phyloP scores from a whole-genome alignment of 1,284 basidiomycete genomes.

The Cystobasidium sp. region DNA sequence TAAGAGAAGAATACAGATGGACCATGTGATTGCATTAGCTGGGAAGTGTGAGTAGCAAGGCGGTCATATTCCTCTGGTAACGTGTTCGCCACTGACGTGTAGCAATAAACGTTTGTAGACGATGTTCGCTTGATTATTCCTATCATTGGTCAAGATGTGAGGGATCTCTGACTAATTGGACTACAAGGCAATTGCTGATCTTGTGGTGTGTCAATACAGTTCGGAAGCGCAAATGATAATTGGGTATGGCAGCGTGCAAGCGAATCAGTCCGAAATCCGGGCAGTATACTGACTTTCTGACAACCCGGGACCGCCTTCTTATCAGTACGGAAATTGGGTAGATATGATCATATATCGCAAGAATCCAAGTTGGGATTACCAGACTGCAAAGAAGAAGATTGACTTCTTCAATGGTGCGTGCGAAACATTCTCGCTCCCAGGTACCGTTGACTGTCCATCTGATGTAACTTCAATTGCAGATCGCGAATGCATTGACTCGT shows the following conservation, averaged over 20 bases:
- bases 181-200: neutral
- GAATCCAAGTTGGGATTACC: constrained; percentile 41
- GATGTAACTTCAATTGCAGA: constrained; percentile 38
- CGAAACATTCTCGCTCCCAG: neutral
- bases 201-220: neutral
- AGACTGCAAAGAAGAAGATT: constrained; percentile 17
- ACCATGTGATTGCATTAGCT: constrained; percentile 50
- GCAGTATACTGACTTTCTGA: neutral
- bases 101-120: constrained; percentile 10
- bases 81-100: neutral
- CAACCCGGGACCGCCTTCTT: too few species aligned
- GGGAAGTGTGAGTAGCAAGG: constrained; percentile 39
- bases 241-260: constrained; percentile 4
- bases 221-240: constrained; percentile 39
- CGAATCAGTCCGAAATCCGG: neutral
- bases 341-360: constrained; percentile 47
- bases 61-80: neutral
- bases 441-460: neutral
- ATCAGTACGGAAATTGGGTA: constrained; percentile 48
- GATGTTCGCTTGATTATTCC: constrained; percentile 53
- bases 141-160: constrained; percentile 51
- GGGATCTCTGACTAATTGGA: constrained; percentile 28
- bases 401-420: constrained; percentile 40
- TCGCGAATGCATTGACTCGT: constrained; percentile 49
- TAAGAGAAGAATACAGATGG: constrained; percentile 25